These are phyloP conservation scores for Paraleonurus japonicus DNA, from an alignment of 257 asterid species.

Conservation along the genomic window DNA sequence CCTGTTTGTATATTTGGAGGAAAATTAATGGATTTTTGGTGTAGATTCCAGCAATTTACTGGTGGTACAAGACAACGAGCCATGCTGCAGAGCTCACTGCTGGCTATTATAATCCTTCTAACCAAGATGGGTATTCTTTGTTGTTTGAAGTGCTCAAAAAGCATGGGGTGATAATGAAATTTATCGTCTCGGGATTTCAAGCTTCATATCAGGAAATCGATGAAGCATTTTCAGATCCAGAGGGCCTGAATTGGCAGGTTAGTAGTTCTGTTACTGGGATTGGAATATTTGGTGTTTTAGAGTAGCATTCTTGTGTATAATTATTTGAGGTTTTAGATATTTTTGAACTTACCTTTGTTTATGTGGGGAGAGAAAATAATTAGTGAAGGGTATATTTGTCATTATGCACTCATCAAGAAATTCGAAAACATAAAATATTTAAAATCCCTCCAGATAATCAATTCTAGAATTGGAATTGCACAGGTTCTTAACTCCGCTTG, in stretches of 20 bases:
- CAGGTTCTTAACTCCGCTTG: conserved; percentile 69
- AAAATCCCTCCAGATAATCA: not conserved
- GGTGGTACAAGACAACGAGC: conserved; percentile 78
- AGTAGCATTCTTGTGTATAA: too few species aligned
- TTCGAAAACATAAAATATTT: not conserved
- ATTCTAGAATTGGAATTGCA: not conserved
- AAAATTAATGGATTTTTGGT: conserved; percentile 17
- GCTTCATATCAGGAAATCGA: conserved; percentile 41
- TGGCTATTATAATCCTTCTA: conserved; percentile 60
- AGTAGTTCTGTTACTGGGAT: conserved; percentile 1
- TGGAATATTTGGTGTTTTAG: not conserved
- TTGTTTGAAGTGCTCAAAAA: conserved; percentile 56
- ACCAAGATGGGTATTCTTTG: conserved; percentile 62
- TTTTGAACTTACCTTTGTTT: too few species aligned
- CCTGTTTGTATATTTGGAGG: not conserved
- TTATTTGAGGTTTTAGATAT: not conserved
- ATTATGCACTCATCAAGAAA: not conserved
- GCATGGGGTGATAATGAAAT: conserved; percentile 46
- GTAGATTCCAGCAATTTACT: conserved; percentile 64
- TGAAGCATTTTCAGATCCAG: conserved; percentile 57
- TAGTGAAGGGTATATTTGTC: too few species aligned
- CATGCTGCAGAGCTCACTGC: conserved; percentile 84
- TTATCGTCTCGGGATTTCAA: conserved; percentile 42
- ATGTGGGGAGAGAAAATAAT: too few species aligned
- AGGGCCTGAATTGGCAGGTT: conserved; percentile 75